Base-by-base conservation (phyloP, 768 basidiomycete species). In the Strobilomyces echinocephalus region DNA sequence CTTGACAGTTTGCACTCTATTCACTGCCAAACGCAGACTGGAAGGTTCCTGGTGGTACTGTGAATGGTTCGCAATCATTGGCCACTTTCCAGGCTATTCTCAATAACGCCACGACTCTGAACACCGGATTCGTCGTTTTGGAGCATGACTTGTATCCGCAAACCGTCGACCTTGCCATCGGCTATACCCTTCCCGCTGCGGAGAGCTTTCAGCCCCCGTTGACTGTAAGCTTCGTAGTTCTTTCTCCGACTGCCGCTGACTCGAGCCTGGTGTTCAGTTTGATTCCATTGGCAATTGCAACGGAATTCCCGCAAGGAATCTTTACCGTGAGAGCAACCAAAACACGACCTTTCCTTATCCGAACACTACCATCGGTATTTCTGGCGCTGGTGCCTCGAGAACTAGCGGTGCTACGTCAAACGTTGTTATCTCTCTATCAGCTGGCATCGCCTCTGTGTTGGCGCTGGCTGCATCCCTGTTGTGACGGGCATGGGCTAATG, bases 111-210 rank as follows among this genome's bases (percentile, higher is more conserved):
- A 76, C 83, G 7, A 69, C 69, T 16, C 61, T 89, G 20, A 56
- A 78, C 46, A 84, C 79, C 36, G 87, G 87, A 63, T 97, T 97
- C 76, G 83, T 95, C 62, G 90, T 95, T 33, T 75, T 98, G 51
- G 79, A 93, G 68, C 91, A 94, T 61, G 95, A 97, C 69, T 75
- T 95, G 35, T 95, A 76, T 59, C 72, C 85, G 58, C 82, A 91
- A 63, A 88, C 91, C 12, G 92, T 95, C 48, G 91, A 95, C 62
- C 82, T 97, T 58, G 94, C 94, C 28, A 79, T 87, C 53, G 91
- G 89, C 21, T 94, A 93, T 73, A 86, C 90, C 58, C 75, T 97
- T 16, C 80, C 89, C 53, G 77, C 84, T 28, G 95, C 92, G 20
- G 68, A 88, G 62, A 77, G 62, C 20, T 83, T 85, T 63, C 74